Evolutionary conservation across 2,329 filamentous ascomycete species (phyloP), one percentile per base, ranked within the genome.

Genomic region (Pseudogymnoascus sp.): DNA sequence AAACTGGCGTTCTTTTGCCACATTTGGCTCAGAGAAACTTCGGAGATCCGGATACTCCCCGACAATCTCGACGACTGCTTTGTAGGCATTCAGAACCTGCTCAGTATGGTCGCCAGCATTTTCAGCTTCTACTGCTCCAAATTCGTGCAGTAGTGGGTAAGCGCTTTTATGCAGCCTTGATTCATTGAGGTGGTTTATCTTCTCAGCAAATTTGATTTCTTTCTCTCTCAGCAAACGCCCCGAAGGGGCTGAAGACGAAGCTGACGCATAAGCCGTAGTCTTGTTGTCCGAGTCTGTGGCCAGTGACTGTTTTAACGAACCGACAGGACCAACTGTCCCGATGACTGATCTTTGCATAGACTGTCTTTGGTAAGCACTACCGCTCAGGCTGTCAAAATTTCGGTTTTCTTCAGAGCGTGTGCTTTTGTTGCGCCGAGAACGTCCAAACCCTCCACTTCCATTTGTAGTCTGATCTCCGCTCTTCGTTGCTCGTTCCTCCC

Each of bases 321-420:
- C 86, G 63, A 89, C 84, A 65, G 83, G 82, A 68, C 84, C 88
- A 10, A 91, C 86, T 27, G 87, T 86, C 55, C 93, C 93, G 72
- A 97, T 94, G 61, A 97, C 89, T 8, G 93, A 96, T 68, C 88
- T 90, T 63, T 89, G 87, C 69, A 95, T 79, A 60, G 81, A 84
- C 10, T 91, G 91, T 64, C 85, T 81, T 35, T 86, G 87, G 72
- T 87, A 89, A 15, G 85, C 77, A 71, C 85, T 87, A 66, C 80
- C 78, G 63, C 74, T 74, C 60, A 73, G 69, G 31, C 66, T 63
- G 9, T 85, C 85, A 67, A 88, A 88, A 2, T 80, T 84, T 17
- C 79, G 82, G 62, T 81, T 78, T 3, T 78, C 73, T 64, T 84
- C 80, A 67, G 78, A 76, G 60, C 74, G 74, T 44, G 78, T 70